phyloP scores from a whole-genome alignment of 352 stramenopile genomes.

The Pythium chondricola region DNA sequence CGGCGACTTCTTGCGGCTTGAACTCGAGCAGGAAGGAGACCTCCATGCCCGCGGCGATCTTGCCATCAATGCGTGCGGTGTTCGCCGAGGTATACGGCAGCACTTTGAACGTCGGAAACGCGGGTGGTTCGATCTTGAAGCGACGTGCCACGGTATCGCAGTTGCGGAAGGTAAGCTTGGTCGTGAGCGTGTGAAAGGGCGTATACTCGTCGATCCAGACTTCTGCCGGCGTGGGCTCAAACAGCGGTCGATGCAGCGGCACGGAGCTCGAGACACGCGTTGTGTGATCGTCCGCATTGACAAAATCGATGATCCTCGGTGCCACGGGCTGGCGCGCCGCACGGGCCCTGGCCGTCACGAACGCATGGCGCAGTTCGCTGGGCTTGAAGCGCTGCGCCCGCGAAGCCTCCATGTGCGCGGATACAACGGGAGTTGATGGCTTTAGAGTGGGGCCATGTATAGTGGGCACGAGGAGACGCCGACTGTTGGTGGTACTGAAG shows the following conservation, averaged over 20 bases:
- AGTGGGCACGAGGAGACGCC: no score
- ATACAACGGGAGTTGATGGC: no score
- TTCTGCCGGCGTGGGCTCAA: conserved; percentile 72
- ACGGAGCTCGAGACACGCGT: conserved; percentile 53
- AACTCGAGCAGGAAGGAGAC: conserved; percentile 89
- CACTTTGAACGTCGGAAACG: conserved; percentile 88
- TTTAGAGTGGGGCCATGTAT: no score
- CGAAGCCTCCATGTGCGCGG: conserved; percentile 5
- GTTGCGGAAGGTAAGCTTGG: conserved; percentile 90
- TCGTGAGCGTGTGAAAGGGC: conserved; percentile 72
- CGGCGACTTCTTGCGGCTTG: conserved; percentile 80
- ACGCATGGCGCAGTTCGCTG: conserved; percentile 60
- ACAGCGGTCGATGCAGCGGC: conserved; percentile 81
- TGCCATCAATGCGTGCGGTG: conserved; percentile 45
- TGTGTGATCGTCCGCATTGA: conserved; percentile 74
- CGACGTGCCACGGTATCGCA: conserved; percentile 86
- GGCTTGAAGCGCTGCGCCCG: conserved; percentile 34
- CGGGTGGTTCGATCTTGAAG: conserved; percentile 82
- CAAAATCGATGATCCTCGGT: conserved; percentile 48
- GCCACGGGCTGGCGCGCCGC: conserved; percentile 29
- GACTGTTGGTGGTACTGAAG: no score
- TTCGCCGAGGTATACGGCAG: conserved; percentile 14
- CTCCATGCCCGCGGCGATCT: conserved; percentile 93
- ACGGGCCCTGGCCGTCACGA: conserved; percentile 45
- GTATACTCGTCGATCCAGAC: conserved; percentile 92